A percentile compares a stretch with the other conserved stretches of the same genome.
These are phyloP conservation scores for Lactifluus pinguis DNA, from an alignment of 768 basidiomycete genomes.

Conservation along the genomic window DNA sequence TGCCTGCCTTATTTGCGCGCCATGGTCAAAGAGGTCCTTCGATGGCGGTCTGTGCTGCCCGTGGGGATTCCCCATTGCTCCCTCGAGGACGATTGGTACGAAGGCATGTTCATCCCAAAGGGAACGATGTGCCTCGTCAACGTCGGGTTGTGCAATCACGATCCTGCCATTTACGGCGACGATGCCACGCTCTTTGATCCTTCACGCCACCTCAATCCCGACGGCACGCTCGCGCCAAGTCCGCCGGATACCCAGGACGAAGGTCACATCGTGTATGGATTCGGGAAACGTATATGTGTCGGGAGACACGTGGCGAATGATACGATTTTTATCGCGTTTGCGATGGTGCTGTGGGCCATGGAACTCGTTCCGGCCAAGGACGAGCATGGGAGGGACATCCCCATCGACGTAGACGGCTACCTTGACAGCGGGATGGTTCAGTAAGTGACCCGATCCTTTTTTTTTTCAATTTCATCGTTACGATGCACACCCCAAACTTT, in stretches of 20 bases:
- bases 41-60: constrained; percentile 17
- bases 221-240: constrained; percentile 20
- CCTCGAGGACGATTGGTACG: constrained; percentile 26
- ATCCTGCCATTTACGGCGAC: constrained; percentile 23
- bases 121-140: constrained; percentile 30
- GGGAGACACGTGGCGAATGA: constrained; percentile 29
- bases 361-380: constrained; percentile 16
- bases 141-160: constrained; percentile 23
- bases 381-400: constrained; percentile 9
- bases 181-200: constrained; percentile 23
- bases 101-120: constrained; percentile 27
- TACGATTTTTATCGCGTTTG: constrained; percentile 29
- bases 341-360: constrained; percentile 25
- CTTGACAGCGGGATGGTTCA: constrained; percentile 18
- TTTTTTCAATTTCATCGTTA: not conserved
- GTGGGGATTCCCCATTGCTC: constrained; percentile 17
- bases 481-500: not conserved
- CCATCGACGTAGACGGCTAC: constrained; percentile 10
- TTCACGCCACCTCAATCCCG: constrained; percentile 22
- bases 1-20: constrained; percentile 21
- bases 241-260: constrained; percentile 26
- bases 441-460: constrained; percentile 9
- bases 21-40: constrained; percentile 20
- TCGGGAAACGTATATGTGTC: constrained; percentile 28
- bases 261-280: constrained; percentile 26